Evolutionary conservation across 2,329 filamentous ascomycete genomes (phyloP), one percentile per base, ranked within the genome.

Genomic region (Fusarium sp.): DNA sequence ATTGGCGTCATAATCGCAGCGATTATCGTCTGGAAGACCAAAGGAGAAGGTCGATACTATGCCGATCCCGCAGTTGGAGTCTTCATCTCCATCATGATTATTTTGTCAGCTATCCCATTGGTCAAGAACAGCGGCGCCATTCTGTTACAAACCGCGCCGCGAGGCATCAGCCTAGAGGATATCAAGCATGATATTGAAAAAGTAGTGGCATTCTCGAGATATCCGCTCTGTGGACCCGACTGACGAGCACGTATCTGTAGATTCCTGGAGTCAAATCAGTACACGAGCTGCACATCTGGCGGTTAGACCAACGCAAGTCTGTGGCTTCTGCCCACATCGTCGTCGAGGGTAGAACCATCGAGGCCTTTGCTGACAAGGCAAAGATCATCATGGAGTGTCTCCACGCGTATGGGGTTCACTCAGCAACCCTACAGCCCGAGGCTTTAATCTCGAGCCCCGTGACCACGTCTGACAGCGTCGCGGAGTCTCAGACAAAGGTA

Each of bases 261-360:
- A 88, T 93, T 35, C 84, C 87, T 0, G 90, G 90, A 1, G 83
- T 93, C 19, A 76, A 86, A 20, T 88, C 88, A 0, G 84, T 93
- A 15, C 90, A 93, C 67, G 90, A 93, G 70, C 81, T 94, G 17
- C 90, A 92, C 69, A 86, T 93, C 64, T 94, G 92, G 91, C 84
- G 88, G 4, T 82, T 94, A 4, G 88, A 91, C 73, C 90, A 94
- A 77, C 83, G 83, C 51, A 92, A 92, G 72, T 82, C 86, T 6
- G 83, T 93, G 46, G 91, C 91, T 9, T 89, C 89, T 1, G 90
- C 88, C 2, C 91, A 93, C 73, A 80, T 94, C 2, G 83, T 90
- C 0, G 84, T 93, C 17, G 82, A 84, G 3, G 84, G 88, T 63
- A 81, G 84, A 51, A 83, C 84, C 10, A 77, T 92, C 23, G 75